These are phyloP conservation scores for Echium plantagineum DNA, from an alignment of 257 asterid genomes.

Conservation along the genomic window DNA sequence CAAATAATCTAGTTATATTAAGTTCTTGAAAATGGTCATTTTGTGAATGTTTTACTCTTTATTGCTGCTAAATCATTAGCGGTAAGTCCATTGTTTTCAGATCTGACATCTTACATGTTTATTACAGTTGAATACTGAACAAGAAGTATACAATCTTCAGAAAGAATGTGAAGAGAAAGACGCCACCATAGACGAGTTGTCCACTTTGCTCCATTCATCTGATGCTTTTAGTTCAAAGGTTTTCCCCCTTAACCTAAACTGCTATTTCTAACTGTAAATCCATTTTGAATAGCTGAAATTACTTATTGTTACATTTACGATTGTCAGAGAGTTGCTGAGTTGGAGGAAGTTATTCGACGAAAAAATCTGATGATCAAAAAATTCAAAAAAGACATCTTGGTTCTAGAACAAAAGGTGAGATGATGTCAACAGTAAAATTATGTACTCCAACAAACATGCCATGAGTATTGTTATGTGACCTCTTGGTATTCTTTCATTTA, in stretches of 20 bases:
- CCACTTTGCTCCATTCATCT: constrained; percentile 44
- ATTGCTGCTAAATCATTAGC: neutral
- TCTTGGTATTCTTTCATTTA: constrained; percentile 1
- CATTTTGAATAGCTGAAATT: neutral
- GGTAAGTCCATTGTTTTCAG: neutral
- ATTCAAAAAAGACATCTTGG: constrained; percentile 60
- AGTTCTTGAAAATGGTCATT: neutral
- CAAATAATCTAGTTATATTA: too few species aligned
- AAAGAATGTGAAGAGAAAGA: constrained; percentile 74
- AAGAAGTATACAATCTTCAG: constrained; percentile 39
- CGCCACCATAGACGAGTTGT: constrained; percentile 46
- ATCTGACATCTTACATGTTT: neutral
- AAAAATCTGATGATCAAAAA: constrained; percentile 72
- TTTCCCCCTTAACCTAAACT: neutral
- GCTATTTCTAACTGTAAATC: neutral
- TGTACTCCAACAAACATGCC: neutral
- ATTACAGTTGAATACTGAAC: constrained; percentile 49
- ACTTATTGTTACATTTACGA: neutral
- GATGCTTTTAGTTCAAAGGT: constrained; percentile 68
- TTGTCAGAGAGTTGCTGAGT: constrained; percentile 59
- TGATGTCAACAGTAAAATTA: neutral
- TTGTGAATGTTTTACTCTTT: too few species aligned
- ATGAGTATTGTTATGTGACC: neutral
- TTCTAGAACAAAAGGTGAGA: constrained; percentile 75
- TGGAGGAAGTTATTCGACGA: constrained; percentile 70